Percentiles rank a stretch among this genome's conserved stretches.
phyloP scores from a whole-genome alignment of 2,329 filamentous ascomycete genomes.

The Dactylellina leptospora region DNA sequence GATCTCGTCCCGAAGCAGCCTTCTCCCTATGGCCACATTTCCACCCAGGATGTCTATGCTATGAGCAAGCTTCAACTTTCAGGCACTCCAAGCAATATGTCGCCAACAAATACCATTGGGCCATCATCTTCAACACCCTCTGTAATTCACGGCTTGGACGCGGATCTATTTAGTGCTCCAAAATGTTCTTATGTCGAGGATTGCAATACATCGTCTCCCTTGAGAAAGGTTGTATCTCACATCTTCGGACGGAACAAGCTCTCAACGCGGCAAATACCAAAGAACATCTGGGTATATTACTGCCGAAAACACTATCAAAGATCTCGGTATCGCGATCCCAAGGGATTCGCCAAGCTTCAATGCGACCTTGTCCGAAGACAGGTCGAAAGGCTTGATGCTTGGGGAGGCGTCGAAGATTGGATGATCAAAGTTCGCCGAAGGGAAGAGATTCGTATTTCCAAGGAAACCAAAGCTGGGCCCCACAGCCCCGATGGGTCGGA shows the following conservation, averaged over 20 bases:
- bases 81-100: slow-evolving; percentile 37
- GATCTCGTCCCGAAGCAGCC: slow-evolving; percentile 42
- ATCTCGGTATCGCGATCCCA: slow-evolving; percentile 72
- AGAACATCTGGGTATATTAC: slow-evolving; percentile 76
- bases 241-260: slow-evolving; percentile 85
- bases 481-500: slow-evolving; percentile 51
- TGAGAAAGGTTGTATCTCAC: slow-evolving; percentile 80
- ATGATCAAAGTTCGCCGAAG: slow-evolving; percentile 71
- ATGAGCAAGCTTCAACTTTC: slow-evolving; percentile 52
- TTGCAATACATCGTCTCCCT: slow-evolving; percentile 70
- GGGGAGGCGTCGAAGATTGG: slow-evolving; percentile 71
- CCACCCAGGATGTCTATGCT: slow-evolving; percentile 44
- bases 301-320: slow-evolving; percentile 87
- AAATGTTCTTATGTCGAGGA: slow-evolving; percentile 68
- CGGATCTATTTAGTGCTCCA: slow-evolving; percentile 47
- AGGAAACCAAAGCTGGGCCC: slow-evolving; percentile 60
- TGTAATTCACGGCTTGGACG: slow-evolving; percentile 17
- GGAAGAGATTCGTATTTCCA: slow-evolving; percentile 68
- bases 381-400: slow-evolving; percentile 70
- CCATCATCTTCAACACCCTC: slow-evolving; percentile 31
- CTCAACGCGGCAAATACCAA: slow-evolving; percentile 75
- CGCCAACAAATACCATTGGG: slow-evolving; percentile 33
- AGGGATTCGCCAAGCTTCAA: slow-evolving; percentile 70
- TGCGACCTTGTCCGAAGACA: slow-evolving; percentile 72
- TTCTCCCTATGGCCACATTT: slow-evolving; percentile 25